Base-by-base conservation (phyloP, 129 eudicot species). In the Artemisia annua region DNA sequence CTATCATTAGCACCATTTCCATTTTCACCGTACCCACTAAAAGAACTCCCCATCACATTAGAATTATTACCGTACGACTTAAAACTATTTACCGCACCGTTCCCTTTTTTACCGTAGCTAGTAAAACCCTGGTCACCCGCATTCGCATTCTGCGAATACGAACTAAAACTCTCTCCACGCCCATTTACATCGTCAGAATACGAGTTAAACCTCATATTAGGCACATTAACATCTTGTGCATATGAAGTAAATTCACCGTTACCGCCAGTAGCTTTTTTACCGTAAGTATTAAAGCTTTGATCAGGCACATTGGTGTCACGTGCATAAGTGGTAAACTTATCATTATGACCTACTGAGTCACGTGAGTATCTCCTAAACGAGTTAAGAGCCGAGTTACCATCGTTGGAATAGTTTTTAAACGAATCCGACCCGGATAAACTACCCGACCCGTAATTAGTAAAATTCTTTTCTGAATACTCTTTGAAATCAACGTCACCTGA, bases 341-440 rank as follows among this genome's bases (percentile, higher is more conserved):
- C 91, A 1, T 56, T 57, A 44, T 91, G 99, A 32, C 96, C 97
- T 28, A 80, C 77, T 3, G 99, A 88, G 81, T 87, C 93, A 53
- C 97, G 96, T 77, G 96, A 83, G 67, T 95, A 95, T 11, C 96
- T 79, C 2, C 97, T 86, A 85, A 94, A 94, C 18, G 88, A 70
- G 84, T 83, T 72, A 65, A 83, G 63, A 1, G 90, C 83, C 48
- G 84, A 9, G 64, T 94, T 94, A 3, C 79, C 88, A 13, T 69
- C 82, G 30, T 79, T 71, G 4, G 96, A 80, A 69, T 95, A 95
- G 26, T 79, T 83, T 55, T 84, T 85, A 79, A 95, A 95, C 30
- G 88, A 62, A 80, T 87, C 93, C 0, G 11, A 6, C 4, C 90
- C 96, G 19, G 95, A 91, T 69, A 75, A 73, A 11, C 79, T 71